Evolutionary conservation across 495 filamentous ascomycete genomes (phyloP), one percentile per base, ranked within the genome.

Genomic region (Opeltia flavorubescens): DNA sequence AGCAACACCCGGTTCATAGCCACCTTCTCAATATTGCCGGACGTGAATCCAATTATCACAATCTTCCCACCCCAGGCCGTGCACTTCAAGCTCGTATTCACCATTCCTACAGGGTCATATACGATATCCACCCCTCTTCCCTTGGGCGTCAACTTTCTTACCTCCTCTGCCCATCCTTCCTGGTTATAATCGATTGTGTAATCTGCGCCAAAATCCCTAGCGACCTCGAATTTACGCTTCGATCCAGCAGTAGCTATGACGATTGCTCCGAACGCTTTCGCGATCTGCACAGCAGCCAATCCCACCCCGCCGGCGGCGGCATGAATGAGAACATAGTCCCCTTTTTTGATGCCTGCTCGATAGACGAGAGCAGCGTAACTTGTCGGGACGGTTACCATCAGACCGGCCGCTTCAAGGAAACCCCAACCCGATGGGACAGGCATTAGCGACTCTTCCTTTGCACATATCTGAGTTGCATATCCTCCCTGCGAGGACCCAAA

Each of bases 291-390:
- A 15, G 89, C 89, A 17, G 89, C 85, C 12, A 96, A 64, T 2
- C 89, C 89, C 0, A 95, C 89, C 2, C 89, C 89, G 2, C 89
- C 89, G 0, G 89, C 89, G 0, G 86, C 89, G 11, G 89, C 89
- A 64, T 96, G 89, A 12, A 96, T 76, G 18, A 96, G 76, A 3
- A 96, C 89, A 61, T 72, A 86, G 50, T 96, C 89, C 0, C 86
- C 87, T 2, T 70, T 61, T 60, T 84, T 80, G 12, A 95, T 67
- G 8, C 76, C 72, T 0, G 86, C 89, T 26, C 89, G 69, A 12
- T 77, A 73, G 20, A 93, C 86, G 2, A 96, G 67, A 1, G 76
- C 89, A 4, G 83, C 86, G 58, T 94, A 96, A 47, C 82, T 84
- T 0, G 89, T 96, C 2, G 89, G 88, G 40, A 80, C 86, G 1